These are phyloP conservation scores for Curvularia lunata DNA, from an alignment of 2,329 filamentous ascomycete genomes.

Conservation along the genomic window DNA sequence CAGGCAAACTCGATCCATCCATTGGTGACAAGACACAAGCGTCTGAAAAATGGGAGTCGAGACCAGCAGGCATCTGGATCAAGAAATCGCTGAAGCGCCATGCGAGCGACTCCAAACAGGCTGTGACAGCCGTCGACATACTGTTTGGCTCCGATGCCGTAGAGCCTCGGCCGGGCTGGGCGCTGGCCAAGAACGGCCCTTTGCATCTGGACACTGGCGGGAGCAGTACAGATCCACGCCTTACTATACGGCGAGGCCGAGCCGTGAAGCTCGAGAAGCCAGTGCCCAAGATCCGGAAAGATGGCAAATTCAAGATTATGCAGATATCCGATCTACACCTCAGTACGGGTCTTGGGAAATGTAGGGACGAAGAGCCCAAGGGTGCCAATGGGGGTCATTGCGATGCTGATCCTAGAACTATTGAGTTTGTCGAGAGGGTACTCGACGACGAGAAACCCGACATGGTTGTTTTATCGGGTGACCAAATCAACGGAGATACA, in stretches of 20 bases:
- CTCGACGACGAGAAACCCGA: slow-evolving; percentile 94
- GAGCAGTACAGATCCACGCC: slow-evolving; percentile 70
- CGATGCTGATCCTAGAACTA: slow-evolving; percentile 87
- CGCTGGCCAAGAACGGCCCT: slow-evolving; percentile 68
- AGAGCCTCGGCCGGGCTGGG: slow-evolving; percentile 86
- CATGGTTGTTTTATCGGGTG: slow-evolving; percentile 87
- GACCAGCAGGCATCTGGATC: slow-evolving; percentile 81
- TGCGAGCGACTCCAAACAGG: slow-evolving; percentile 74
- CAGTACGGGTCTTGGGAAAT: slow-evolving; percentile 84
- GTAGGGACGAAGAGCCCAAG: slow-evolving; percentile 83
- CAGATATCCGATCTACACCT: slow-evolving; percentile 94
- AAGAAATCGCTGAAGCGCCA: slow-evolving; percentile 74
- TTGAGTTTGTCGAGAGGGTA: slow-evolving; percentile 84
- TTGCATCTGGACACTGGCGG: slow-evolving; percentile 71
- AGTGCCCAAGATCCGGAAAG: slow-evolving; percentile 77
- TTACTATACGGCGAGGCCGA: slow-evolving; percentile 78
- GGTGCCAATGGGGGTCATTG: slow-evolving; percentile 76
- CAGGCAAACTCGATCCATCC: slow-evolving; percentile 74
- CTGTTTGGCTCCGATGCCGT: slow-evolving; percentile 90
- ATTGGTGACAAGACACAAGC: slow-evolving; percentile 62
- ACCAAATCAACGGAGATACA: slow-evolving; percentile 94
- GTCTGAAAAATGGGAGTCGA: slow-evolving; percentile 75
- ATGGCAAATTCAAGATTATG: slow-evolving; percentile 96
- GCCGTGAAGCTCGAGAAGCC: slow-evolving; percentile 70
- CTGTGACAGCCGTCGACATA: slow-evolving; percentile 82